Base-by-base conservation (phyloP, 2,329 filamentous ascomycete genomes). In the Ophiostoma populinum region DNA sequence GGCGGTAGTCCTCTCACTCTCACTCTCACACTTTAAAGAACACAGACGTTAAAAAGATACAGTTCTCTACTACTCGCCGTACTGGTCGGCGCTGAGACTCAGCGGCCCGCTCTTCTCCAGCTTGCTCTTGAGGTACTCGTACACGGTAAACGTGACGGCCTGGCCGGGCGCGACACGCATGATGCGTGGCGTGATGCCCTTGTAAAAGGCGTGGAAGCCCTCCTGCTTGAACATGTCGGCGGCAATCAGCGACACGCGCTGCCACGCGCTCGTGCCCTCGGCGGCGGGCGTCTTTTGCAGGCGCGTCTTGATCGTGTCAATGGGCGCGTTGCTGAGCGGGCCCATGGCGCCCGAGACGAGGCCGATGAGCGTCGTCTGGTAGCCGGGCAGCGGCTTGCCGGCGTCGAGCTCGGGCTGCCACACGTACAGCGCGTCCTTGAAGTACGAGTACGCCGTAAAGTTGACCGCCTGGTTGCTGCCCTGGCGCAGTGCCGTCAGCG, bases 261-360 rank as follows among this genome's bases (percentile, higher is more conserved):
- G 68, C 46, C 92, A 56, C 10, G 90, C 87, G 31, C 75, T 80
- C 50, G 86, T 78, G 12, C 87, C 86, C 5, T 75, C 69, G 56
- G 80, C 69, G 4, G 80, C 85, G 1, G 83, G 82, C 34, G 75
- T 90, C 59, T 83, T 90, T 56, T 98, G 90, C 54, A 98, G 61
- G 34, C 90, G 67, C 27, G 90, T 98, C 74, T 98, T 98, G 64
- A 98, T 95, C 25, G 90, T 98, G 52, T 98, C 90, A 53, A 98
- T 95, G 16, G 90, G 90, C 19, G 92, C 90, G 53, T 98, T 98
- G 47, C 80, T 90, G 51, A 98, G 70, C 5, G 90, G 90, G 1
- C 90, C 90, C 71, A 98, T 92, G 42, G 90, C 90, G 46, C 90
- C 90, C 36, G 75, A 82, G 18, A 98, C 76, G 37, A 98, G 67